These are phyloP conservation scores for Fusarium stilboides DNA, from an alignment of 2,329 filamentous ascomycete genomes.

Conservation along the genomic window DNA sequence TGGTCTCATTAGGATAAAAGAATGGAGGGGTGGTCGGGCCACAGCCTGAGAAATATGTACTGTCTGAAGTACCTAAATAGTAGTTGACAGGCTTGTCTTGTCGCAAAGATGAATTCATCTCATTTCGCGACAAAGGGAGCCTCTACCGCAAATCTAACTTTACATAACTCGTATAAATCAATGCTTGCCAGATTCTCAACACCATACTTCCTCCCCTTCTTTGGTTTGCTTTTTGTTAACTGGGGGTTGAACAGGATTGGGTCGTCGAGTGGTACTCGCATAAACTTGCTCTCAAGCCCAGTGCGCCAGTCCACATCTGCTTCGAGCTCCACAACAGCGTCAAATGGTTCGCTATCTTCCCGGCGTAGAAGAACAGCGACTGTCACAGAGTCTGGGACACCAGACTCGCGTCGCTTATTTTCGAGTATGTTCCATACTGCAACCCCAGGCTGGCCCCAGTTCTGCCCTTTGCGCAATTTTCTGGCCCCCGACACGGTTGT, in stretches of 20 bases:
- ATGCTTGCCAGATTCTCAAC: background rate
- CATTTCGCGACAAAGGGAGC: background rate
- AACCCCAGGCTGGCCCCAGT: background rate
- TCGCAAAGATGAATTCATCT: background rate
- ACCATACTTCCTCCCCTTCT: background rate
- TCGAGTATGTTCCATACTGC: background rate
- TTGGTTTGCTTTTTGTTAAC: background rate
- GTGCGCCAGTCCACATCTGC: constrained; percentile 7
- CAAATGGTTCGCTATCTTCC: background rate
- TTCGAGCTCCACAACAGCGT: background rate
- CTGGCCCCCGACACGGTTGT: background rate
- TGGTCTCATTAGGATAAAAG: no score
- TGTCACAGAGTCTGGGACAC: constrained; percentile 2
- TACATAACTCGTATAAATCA: background rate
- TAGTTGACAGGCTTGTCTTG: no score
- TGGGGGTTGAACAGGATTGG: background rate
- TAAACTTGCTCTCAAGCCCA: background rate
- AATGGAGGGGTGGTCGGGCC: no score
- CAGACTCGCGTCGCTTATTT: background rate
- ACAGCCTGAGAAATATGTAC: no score
- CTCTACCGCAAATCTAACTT: constrained; percentile 4
- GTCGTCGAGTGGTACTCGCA: background rate
- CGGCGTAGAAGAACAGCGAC: background rate
- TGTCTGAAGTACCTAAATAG: no score
- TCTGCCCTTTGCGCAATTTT: background rate